Conservation (phyloP, 148 eudicot genomes). For the Fagopyrum tataricum region DNA sequence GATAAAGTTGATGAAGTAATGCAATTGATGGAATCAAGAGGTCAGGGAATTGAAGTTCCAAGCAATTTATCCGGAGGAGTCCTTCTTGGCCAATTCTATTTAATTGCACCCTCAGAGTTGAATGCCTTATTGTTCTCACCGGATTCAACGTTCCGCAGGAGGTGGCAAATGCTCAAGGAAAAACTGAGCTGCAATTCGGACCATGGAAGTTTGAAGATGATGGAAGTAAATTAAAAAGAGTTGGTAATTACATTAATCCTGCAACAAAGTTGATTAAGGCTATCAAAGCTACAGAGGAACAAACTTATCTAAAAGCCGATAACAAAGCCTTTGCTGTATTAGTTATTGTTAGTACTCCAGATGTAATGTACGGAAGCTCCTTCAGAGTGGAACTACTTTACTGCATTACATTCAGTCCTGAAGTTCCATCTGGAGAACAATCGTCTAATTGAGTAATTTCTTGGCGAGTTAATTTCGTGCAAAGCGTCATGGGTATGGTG, state of each 20-base stretch:
- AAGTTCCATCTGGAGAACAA: conserved; percentile 74
- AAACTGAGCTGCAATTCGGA: conserved; percentile 45
- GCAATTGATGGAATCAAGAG: conserved; percentile 40
- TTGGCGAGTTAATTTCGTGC: conserved; percentile 72
- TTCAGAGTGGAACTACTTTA: conserved; percentile 67
- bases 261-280: conserved; percentile 66
- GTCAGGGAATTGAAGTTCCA: conserved; percentile 52
- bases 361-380: conserved; percentile 73
- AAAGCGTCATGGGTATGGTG: conserved; percentile 76
- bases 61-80: conserved; percentile 61
- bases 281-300: conserved; percentile 75
- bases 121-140: conserved; percentile 72
- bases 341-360: conserved; percentile 70
- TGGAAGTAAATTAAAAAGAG: conserved; percentile 46
- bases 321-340: conserved; percentile 65
- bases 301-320: conserved; percentile 71
- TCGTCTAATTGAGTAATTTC: conserved; percentile 59
- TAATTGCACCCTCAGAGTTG: conserved; percentile 44
- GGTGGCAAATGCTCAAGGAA: conserved; percentile 43
- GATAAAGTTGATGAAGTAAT: conserved; percentile 65
- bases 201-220: conserved; percentile 62
- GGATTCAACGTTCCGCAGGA: conserved; percentile 45
- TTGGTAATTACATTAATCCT: conserved; percentile 48
- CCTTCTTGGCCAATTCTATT: conserved; percentile 57
- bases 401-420: conserved; percentile 76